Conservation (phyloP, 2,329 filamentous ascomycete genomes). For the Paecilomyces variotii region DNA sequence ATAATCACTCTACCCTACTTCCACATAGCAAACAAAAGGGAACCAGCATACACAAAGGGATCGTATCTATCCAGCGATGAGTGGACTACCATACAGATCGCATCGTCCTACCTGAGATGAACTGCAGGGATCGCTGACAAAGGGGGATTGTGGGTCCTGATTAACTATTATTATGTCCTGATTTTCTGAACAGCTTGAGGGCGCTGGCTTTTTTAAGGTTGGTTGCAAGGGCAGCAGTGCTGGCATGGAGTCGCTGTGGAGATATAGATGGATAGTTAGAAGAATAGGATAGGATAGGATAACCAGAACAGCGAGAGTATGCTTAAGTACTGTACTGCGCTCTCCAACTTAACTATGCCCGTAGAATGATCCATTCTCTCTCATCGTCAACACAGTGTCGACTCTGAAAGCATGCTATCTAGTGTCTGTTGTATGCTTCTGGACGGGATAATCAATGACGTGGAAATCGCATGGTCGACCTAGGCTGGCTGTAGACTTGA, state of each 20-base stretch:
- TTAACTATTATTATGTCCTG: background rate
- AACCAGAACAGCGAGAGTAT: background rate
- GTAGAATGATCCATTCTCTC: background rate
- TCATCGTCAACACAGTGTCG: background rate
- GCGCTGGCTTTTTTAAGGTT: background rate
- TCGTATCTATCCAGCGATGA: background rate
- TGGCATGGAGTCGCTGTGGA: background rate
- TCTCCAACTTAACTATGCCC: background rate
- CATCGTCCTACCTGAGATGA: background rate
- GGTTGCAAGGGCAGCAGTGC: background rate
- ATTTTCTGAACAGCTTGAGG: background rate
- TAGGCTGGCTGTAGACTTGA: background rate
- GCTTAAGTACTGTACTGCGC: background rate
- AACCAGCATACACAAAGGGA: background rate
- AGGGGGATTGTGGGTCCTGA: background rate
- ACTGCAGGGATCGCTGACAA: background rate
- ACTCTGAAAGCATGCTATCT: background rate
- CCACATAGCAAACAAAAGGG: background rate
- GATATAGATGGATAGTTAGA: background rate
- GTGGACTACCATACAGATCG: background rate
- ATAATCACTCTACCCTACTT: background rate
- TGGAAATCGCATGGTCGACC: background rate
- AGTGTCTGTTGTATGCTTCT: background rate
- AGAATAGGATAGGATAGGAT: background rate
- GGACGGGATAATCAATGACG: background rate